A percentile compares a stretch with the other conserved stretches of the same genome.
Conservation (phyloP, 23 red algal species). For the Chondrus crispus region DNA sequence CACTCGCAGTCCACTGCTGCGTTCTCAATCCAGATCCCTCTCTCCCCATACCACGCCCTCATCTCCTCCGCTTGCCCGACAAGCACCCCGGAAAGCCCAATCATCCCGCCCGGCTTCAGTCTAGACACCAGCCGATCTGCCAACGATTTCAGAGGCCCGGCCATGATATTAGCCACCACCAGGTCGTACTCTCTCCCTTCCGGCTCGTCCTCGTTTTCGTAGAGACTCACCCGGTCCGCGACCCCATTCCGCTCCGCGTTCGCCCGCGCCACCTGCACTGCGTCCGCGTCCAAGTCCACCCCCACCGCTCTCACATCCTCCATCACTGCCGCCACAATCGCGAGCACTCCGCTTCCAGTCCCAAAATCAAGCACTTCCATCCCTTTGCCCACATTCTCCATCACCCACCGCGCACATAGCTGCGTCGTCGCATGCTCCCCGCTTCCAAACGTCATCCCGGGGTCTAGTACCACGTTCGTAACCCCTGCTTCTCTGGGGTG, state of each 20-base stretch:
- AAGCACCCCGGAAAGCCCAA: conserved; percentile 75
- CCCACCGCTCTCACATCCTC: conserved; percentile 25
- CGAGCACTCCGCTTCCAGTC: conserved; percentile 83
- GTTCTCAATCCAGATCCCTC: conserved; percentile 23
- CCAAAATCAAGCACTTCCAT: conserved; percentile 83
- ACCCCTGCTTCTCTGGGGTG: conserved; percentile 5
- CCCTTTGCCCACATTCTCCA: neutral
- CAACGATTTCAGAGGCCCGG: conserved; percentile 54
- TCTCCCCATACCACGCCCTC: conserved; percentile 24
- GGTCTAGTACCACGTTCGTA: conserved; percentile 65
- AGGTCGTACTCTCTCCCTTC: conserved; percentile 49
- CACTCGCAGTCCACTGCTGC: conserved; percentile 54
- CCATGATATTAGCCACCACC: conserved; percentile 89
- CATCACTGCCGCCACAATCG: conserved; percentile 29
- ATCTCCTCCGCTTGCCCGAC: conserved; percentile 64
- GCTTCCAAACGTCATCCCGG: conserved; percentile 89
- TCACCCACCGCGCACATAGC: conserved; percentile 58
- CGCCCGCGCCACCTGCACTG: conserved; percentile 24
- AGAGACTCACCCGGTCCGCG: neutral
- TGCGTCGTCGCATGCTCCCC: conserved; percentile 96
- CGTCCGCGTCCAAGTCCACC: conserved; percentile 70
- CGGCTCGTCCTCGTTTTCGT: conserved; percentile 18
- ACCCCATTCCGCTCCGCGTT: conserved; percentile 66
- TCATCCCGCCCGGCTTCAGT: conserved; percentile 15
- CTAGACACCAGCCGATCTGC: conserved; percentile 29